Conservation (phyloP, 371 early-diverging fungal species). For the Mycotypha africana region DNA sequence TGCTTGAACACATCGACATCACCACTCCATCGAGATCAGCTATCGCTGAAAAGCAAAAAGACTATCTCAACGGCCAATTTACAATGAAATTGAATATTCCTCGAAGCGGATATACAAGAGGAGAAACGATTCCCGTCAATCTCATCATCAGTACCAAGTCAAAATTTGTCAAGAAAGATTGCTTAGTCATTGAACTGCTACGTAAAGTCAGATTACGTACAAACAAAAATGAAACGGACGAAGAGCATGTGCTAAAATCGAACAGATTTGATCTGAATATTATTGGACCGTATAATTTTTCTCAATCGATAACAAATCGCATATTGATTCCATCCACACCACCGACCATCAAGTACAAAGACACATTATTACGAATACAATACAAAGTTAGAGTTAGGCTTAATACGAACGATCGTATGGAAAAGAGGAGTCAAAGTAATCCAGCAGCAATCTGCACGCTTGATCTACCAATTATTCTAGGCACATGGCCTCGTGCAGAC, state of each 20-base stretch:
- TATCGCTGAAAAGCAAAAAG: slow-evolving; percentile 25
- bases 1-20: slow-evolving; percentile 38
- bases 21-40: slow-evolving; percentile 16
- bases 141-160: slow-evolving; percentile 22
- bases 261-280: slow-evolving; percentile 27
- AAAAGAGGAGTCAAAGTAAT: too few species aligned
- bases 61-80: slow-evolving; percentile 11
- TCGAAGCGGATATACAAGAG: slow-evolving; percentile 37
- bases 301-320: slow-evolving; percentile 24
- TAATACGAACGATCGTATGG: slow-evolving; percentile 10
- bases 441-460: slow-evolving; percentile 3
- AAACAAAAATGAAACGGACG: too few species aligned
- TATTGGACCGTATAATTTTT: slow-evolving; percentile 29
- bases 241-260: slow-evolving; percentile 26
- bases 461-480: slow-evolving; percentile 38
- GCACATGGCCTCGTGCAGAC: slow-evolving; percentile 42
- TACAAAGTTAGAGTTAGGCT: slow-evolving; percentile 28
- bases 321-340: slow-evolving; percentile 28
- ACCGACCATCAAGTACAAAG: slow-evolving; percentile 27
- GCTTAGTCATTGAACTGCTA: slow-evolving; percentile 21
- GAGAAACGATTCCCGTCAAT: slow-evolving; percentile 28
- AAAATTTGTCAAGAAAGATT: slow-evolving; percentile 16
- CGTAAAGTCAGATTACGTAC: slow-evolving; percentile 21
- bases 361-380: slow-evolving; percentile 17
- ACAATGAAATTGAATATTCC: slow-evolving; percentile 25